These are phyloP conservation scores for Quercus phellos DNA, from an alignment of 331 rosid genomes.

Conservation along the genomic window DNA sequence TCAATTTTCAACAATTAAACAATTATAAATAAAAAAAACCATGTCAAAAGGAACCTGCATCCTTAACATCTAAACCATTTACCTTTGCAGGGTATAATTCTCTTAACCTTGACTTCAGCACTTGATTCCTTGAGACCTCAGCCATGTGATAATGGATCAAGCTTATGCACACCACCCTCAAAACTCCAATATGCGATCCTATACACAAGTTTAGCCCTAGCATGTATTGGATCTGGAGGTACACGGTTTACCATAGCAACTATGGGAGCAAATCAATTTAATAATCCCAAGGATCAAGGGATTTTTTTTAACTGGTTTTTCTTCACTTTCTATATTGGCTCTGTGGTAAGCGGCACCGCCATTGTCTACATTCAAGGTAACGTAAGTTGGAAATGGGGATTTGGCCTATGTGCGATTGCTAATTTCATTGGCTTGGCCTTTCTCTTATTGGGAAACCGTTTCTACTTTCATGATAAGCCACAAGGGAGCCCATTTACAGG, in stretches of 20 bases:
- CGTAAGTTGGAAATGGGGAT: slow-evolving; percentile 6
- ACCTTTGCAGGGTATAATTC: slow-evolving; percentile 39
- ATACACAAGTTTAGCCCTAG: neutral
- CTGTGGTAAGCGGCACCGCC: neutral
- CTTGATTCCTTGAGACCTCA: slow-evolving; percentile 39
- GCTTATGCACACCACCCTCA: slow-evolving; percentile 38
- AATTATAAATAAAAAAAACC: too few relatives aligned
- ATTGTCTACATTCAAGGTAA: slow-evolving; percentile 1
- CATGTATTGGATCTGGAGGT: too few relatives aligned
- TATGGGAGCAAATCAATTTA: too few relatives aligned
- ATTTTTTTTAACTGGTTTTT: slow-evolving; percentile 7
- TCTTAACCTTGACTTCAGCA: slow-evolving; percentile 33
- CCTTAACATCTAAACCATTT: neutral
- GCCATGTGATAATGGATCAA: slow-evolving; percentile 26
- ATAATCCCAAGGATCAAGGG: too few relatives aligned
- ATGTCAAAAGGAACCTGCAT: too few relatives aligned
- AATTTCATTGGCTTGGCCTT: slow-evolving; percentile 14
- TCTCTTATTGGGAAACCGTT: too few relatives aligned
- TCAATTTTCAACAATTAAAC: too few relatives aligned
- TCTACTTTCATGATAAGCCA: too few relatives aligned
- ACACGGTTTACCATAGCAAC: too few relatives aligned
- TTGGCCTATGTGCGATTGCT: slow-evolving; percentile 25
- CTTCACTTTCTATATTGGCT: neutral
- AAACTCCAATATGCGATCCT: slow-evolving; percentile 21
- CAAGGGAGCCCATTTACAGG: neutral